phyloP scores from a whole-genome alignment of 345 rosid genomes.

The Eucalyptus camaldulensis region DNA sequence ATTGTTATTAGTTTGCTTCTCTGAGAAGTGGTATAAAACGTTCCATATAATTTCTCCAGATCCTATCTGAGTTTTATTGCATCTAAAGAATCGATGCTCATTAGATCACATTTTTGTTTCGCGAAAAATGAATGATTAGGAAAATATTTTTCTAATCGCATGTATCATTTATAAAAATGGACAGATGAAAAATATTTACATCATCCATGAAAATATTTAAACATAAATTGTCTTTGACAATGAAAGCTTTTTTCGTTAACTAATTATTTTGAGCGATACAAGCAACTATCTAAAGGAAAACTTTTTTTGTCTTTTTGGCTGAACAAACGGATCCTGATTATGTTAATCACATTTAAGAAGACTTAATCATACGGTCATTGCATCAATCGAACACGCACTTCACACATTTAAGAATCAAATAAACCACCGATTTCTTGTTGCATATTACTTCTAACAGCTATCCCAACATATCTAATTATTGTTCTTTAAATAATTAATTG shows the following conservation, averaged over 20 bases:
- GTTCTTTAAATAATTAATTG: background rate
- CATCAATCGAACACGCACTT: fast-evolving
- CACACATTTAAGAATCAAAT: background rate
- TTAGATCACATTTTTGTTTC: background rate
- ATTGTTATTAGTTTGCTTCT: background rate
- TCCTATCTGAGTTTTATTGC: background rate
- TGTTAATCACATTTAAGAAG: background rate
- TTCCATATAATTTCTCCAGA: background rate
- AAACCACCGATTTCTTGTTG: background rate
- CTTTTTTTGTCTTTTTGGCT: fast-evolving
- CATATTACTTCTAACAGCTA: background rate
- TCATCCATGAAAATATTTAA: background rate
- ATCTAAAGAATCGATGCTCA: background rate
- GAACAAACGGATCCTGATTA: background rate
- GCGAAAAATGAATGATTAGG: fast-evolving
- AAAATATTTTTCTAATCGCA: fast-evolving
- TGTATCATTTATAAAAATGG: background rate
- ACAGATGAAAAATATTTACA: background rate
- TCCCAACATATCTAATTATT: background rate
- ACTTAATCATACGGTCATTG: background rate
- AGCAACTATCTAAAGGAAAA: fast-evolving
- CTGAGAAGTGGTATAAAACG: background rate
- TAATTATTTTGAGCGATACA: background rate
- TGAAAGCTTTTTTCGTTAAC: background rate
- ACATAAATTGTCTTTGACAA: background rate